Base-by-base conservation (phyloP, 2,329 filamentous ascomycete genomes). In the Xylaria polymorpha region DNA sequence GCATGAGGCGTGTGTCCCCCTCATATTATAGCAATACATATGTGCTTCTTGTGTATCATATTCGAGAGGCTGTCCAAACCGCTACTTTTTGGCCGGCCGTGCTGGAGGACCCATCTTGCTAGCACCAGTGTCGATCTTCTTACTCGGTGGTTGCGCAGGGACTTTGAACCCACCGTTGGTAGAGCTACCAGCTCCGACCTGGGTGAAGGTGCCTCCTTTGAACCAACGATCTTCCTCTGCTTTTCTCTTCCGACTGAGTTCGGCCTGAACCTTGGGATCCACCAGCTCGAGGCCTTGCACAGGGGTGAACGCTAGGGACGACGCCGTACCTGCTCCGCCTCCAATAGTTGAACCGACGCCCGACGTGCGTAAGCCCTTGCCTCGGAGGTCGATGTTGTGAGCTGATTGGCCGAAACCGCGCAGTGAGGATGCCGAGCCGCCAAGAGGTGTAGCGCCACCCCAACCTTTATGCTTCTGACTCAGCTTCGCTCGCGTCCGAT, bases 221-320 rank as follows among this genome's bases (percentile, higher is more conserved):
- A 99, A 99, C 91, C 94, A 99, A 44, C 94, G 86, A 78, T 98
- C 95, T 79, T 97, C 94, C 72, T 98, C 96, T 0, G 94, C 94
- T 79, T 97, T 97, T 72, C 94, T 86, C 84, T 98, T 98, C 75
- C 94, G 88, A 78, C 88, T 94, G 79, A 97, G 87, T 83, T 98
- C 94, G 8, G 93, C 92, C 74, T 94, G 90, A 66, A 92, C 89
- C 84, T 96, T 97, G 25, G 96, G 96, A 79, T 98, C 95, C 7
- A 98, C 94, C 14, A 99, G 87, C 83, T 99, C 95, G 46, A 99
- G 85, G 1, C 96, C 96, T 78, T 98, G 96, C 18, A 97, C 93
- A 1, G 95, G 94, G 2, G 94, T 98, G 77, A 99, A 99, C 0
- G 94, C 92, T 74, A 99, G 88, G 59, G 91, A 94, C 74, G 93